Evolutionary conservation across 140 eudicot species (phyloP).

Genomic region (Cichorium intybus): DNA sequence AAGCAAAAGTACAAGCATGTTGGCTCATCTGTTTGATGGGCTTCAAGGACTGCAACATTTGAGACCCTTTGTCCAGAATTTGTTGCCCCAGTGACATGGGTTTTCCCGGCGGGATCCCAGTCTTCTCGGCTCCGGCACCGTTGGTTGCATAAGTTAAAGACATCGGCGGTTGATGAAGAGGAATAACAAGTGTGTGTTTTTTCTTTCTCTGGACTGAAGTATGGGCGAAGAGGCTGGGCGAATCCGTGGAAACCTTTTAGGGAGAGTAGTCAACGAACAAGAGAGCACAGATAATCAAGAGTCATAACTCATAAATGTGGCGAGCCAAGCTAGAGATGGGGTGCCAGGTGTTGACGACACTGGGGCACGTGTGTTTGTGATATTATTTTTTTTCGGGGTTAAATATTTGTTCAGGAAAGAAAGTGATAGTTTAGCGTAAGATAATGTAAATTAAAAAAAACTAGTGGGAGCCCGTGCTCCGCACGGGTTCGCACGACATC

Average conservation of each 20-base stretch:
- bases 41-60: slow-evolving; percentile 67
- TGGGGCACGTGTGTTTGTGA: neutral
- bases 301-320: neutral
- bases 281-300: too few species aligned
- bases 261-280: neutral
- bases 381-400: neutral
- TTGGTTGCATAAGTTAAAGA: slow-evolving; percentile 1
- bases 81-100: slow-evolving; percentile 49
- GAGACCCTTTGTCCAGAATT: slow-evolving; percentile 62
- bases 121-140: slow-evolving; percentile 2
- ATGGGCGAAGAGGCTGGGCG: neutral
- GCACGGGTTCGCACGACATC: too few species aligned
- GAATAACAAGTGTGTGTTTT: neutral
- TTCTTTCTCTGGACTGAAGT: too few species aligned
- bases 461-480: too few species aligned
- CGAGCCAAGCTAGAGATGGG: neutral
- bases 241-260: neutral
- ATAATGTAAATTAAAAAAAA: too few species aligned
- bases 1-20: slow-evolving; percentile 72
- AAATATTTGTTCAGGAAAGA: too few species aligned
- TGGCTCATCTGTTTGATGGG: slow-evolving; percentile 67
- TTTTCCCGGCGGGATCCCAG: slow-evolving; percentile 50
- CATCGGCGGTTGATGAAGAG: slow-evolving; percentile 5
- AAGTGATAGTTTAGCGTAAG: too few species aligned
- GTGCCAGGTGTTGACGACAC: neutral